Evolutionary conservation across 1,139 yeast genomes (phyloP).

Genomic region (Magnusiomyces suaveolens): DNA sequence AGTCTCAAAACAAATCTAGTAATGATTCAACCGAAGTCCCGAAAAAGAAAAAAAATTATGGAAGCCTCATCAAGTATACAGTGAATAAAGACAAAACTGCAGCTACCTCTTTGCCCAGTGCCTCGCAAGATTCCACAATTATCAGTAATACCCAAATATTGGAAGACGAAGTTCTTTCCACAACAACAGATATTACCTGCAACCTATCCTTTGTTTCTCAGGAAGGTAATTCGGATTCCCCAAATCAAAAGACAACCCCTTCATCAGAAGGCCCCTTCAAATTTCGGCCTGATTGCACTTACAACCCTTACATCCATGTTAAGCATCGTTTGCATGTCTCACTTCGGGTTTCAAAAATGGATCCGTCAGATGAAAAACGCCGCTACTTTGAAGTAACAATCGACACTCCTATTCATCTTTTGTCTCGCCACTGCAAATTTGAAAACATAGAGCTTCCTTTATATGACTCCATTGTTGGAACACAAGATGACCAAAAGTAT

Average conservation of each 20-base stretch:
- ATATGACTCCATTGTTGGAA: constrained; percentile 60
- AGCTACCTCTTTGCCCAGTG: background rate
- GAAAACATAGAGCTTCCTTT: constrained; percentile 65
- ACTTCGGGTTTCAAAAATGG: constrained; percentile 61
- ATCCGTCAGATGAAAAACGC: constrained; percentile 45
- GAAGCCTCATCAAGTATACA: constrained; percentile 9
- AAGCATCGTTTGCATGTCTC: constrained; percentile 72
- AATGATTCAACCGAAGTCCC: background rate
- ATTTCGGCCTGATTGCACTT: constrained; percentile 57
- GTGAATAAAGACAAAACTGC: background rate
- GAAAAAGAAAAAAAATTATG: constrained; percentile 5
- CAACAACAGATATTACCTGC: constrained; percentile 15
- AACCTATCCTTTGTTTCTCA: constrained; percentile 21
- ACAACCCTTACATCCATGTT: constrained; percentile 59
- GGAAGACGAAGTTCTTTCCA: constrained; percentile 8
- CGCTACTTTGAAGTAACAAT: constrained; percentile 85
- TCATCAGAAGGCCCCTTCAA: constrained; percentile 13
- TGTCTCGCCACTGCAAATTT: constrained; percentile 64
- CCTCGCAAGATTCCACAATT: background rate
- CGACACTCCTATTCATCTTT: constrained; percentile 78
- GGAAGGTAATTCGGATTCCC: constrained; percentile 18
- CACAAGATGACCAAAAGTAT: constrained; percentile 40
- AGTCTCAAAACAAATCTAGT: background rate
- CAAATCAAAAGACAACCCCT: constrained; percentile 17
- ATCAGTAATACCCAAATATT: background rate